phyloP scores from a whole-genome alignment of 75 land plant species.

The Selaginella tamariscina region DNA sequence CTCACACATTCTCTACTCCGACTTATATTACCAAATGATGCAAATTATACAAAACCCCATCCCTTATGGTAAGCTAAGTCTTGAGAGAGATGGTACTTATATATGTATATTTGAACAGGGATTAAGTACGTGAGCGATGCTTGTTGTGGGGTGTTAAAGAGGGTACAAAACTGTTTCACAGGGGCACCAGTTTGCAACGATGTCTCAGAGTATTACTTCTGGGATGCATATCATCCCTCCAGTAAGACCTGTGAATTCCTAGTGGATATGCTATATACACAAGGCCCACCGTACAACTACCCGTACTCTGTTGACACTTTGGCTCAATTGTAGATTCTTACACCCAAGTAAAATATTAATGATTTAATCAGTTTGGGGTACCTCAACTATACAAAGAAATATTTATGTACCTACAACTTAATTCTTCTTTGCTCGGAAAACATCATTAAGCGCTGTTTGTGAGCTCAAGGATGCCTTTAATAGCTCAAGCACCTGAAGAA shows the following conservation, averaged over 20 bases:
- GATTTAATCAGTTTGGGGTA: too few species aligned
- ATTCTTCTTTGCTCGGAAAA: background rate
- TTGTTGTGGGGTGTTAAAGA: background rate
- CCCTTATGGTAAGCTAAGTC: background rate
- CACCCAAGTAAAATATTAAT: too few species aligned
- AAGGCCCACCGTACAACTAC: background rate
- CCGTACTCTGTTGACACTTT: background rate
- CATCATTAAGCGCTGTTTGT: slow-evolving; percentile 8
- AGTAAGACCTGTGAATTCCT: background rate
- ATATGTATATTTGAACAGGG: too few species aligned
- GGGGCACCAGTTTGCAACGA: background rate
- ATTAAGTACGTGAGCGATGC: background rate
- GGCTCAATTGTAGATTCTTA: background rate
- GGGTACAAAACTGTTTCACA: background rate
- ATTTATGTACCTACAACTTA: too few species aligned
- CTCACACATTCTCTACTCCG: background rate
- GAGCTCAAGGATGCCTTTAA: slow-evolving; percentile 6
- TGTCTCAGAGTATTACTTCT: background rate
- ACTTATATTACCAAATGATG: background rate
- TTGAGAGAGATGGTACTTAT: background rate
- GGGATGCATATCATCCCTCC: background rate
- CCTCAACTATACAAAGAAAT: too few species aligned
- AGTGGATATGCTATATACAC: background rate
- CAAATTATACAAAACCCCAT: background rate
- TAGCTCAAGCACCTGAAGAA: background rate